These are phyloP conservation scores for Cyclotella baltica DNA, from an alignment of 108 stramenopile species.

Conservation along the genomic window DNA sequence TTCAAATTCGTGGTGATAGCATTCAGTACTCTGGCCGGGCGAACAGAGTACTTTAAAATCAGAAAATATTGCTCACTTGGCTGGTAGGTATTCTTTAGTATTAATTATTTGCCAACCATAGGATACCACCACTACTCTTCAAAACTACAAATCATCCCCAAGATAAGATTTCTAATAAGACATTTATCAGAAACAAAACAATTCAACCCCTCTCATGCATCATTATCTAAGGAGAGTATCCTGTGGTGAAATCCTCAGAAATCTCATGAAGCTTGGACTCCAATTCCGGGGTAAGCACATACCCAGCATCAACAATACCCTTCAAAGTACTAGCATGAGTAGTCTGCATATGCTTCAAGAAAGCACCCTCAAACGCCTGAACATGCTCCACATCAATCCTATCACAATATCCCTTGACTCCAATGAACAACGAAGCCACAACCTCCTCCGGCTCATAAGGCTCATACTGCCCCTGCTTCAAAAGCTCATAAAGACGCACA, in stretches of 20 bases:
- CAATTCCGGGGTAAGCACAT: slow-evolving; percentile 79
- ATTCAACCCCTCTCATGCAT: background rate
- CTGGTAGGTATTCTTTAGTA: too few relatives aligned
- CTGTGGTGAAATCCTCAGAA: slow-evolving; percentile 96
- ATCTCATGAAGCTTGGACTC: slow-evolving; percentile 90
- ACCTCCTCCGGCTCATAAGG: slow-evolving; percentile 99
- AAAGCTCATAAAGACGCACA: slow-evolving; percentile 98
- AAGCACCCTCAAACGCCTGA: slow-evolving; percentile 95
- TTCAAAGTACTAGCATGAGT: slow-evolving; percentile 88
- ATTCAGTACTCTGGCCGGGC: too few relatives aligned
- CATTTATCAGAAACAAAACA: slow-evolving; percentile 18
- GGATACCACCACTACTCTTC: background rate
- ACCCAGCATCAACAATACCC: slow-evolving; percentile 90
- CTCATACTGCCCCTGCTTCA: slow-evolving; percentile 99
- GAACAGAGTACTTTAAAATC: too few relatives aligned
- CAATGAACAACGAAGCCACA: slow-evolving; percentile 97
- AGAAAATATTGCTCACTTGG: too few relatives aligned
- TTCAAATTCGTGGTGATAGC: too few relatives aligned
- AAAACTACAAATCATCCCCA: background rate
- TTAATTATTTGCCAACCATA: background rate
- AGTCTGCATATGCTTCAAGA: slow-evolving; percentile 95
- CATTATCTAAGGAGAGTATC: slow-evolving; percentile 73
- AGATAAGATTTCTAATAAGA: slow-evolving; percentile 15
- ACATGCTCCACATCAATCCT: slow-evolving; percentile 97
- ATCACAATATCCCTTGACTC: slow-evolving; percentile 99